These are phyloP conservation scores for Trichoderma koningii DNA, from an alignment of 2,329 filamentous ascomycete species.

Conservation along the genomic window DNA sequence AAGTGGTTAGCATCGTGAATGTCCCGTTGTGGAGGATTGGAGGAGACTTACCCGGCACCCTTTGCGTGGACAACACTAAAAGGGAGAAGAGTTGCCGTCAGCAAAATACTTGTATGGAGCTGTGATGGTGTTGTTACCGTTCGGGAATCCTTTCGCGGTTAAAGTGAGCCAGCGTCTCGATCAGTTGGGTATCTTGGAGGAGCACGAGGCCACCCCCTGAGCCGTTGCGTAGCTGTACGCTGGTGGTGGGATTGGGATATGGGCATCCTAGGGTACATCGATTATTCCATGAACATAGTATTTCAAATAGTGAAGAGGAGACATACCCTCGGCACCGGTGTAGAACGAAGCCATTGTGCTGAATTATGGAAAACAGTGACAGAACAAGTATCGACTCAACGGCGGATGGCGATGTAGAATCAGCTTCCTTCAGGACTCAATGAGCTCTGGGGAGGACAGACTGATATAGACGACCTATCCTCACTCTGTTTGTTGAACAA, in stretches of 20 bases:
- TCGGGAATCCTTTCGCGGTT: conserved; percentile 23
- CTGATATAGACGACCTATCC: conserved; percentile 9
- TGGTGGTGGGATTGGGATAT: conserved; percentile 14
- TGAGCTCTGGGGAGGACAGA: background rate
- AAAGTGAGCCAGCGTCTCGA: conserved; percentile 22
- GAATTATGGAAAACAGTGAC: background rate
- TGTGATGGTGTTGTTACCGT: background rate
- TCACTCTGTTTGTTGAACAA: background rate
- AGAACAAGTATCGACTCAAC: background rate
- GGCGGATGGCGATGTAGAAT: background rate
- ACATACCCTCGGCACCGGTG: conserved; percentile 37
- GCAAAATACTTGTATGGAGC: background rate
- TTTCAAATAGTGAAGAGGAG: background rate
- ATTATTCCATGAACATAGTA: background rate
- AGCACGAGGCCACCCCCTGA: conserved; percentile 12
- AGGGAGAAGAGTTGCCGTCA: background rate
- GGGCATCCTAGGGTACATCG: conserved; percentile 3
- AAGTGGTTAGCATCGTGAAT: too few species aligned
- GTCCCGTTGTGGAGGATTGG: background rate
- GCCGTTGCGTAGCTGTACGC: conserved; percentile 13
- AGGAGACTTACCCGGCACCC: conserved; percentile 35
- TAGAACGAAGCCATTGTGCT: conserved; percentile 31
- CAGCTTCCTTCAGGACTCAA: background rate
- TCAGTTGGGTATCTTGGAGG: conserved; percentile 16
- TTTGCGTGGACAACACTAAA: conserved; percentile 37